These are phyloP conservation scores for Cudoniella acicularis DNA, from an alignment of 495 filamentous ascomycete species.

Conservation along the genomic window DNA sequence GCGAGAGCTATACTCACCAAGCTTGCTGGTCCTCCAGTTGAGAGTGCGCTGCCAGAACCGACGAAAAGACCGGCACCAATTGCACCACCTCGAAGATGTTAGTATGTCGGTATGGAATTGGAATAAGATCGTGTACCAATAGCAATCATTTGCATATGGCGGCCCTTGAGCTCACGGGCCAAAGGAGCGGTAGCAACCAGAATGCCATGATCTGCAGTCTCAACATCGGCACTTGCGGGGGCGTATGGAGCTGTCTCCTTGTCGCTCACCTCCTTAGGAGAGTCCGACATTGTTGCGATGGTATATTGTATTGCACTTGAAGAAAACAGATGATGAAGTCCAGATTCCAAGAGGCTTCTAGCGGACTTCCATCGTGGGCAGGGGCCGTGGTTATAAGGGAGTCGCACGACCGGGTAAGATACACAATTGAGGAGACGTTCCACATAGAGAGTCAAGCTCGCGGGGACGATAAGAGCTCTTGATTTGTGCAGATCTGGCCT, in stretches of 20 bases:
- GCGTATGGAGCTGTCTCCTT: background rate
- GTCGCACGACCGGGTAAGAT: background rate
- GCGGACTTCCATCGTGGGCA: background rate
- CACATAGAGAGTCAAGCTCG: background rate
- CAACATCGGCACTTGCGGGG: background rate
- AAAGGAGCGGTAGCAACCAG: slow-evolving; percentile 6
- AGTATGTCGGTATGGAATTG: background rate
- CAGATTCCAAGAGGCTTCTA: background rate
- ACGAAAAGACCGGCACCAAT: slow-evolving; percentile 55
- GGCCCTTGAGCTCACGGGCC: slow-evolving; percentile 31
- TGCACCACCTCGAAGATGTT: slow-evolving; percentile 42
- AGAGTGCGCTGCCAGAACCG: slow-evolving; percentile 41
- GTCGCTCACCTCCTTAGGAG: background rate
- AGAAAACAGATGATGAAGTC: background rate
- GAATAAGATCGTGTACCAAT: slow-evolving; percentile 37
- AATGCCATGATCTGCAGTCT: slow-evolving; percentile 12
- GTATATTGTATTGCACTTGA: background rate
- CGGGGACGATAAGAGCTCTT: background rate
- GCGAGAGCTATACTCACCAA: slow-evolving; percentile 23
- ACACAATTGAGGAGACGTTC: background rate
- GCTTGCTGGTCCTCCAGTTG: slow-evolving; percentile 39
- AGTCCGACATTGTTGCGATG: background rate
- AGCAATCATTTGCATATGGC: slow-evolving; percentile 75
- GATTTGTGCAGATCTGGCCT: too few species aligned
- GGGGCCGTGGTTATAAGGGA: background rate